Evolutionary conservation across 2,329 filamentous ascomycete genomes (phyloP).

Genomic region (Aspergillus tubingensis): DNA sequence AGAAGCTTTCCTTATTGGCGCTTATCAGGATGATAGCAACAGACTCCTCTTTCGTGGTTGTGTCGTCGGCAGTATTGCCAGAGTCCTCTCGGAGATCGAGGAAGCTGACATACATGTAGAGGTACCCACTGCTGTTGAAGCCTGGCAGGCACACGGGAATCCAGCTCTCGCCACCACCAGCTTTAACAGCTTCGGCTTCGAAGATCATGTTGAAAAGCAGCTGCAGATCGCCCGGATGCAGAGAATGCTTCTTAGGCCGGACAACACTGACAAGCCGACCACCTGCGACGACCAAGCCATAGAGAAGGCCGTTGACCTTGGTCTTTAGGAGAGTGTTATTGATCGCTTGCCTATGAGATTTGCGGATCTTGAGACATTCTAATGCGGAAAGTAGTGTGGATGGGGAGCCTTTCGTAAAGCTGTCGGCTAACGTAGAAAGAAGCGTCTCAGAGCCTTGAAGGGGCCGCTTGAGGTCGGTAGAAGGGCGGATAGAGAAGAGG

Average conservation of each 20-base stretch:
- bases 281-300: slow-evolving; percentile 89
- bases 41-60: slow-evolving; percentile 61
- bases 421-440: slow-evolving; percentile 88
- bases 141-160: slow-evolving; percentile 93
- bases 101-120: slow-evolving; percentile 99
- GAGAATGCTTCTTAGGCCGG: slow-evolving; percentile 86
- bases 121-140: slow-evolving; percentile 93
- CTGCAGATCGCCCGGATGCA: slow-evolving; percentile 93
- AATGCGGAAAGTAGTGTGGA: slow-evolving; percentile 85
- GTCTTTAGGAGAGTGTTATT: slow-evolving; percentile 84
- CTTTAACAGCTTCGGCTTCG: slow-evolving; percentile 86
- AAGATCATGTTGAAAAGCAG: slow-evolving; percentile 99
- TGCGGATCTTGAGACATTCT: slow-evolving; percentile 89
- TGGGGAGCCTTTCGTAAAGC: slow-evolving; percentile 88
- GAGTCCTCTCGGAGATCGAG: slow-evolving; percentile 64
- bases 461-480: slow-evolving; percentile 87
- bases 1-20: slow-evolving; percentile 90
- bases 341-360: slow-evolving; percentile 80
- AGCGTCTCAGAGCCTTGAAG: slow-evolving; percentile 89
- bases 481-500: slow-evolving; percentile 86
- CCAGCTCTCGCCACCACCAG: slow-evolving; percentile 95
- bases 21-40: slow-evolving; percentile 94
- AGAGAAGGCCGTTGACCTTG: slow-evolving; percentile 76
- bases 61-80: slow-evolving; percentile 44
- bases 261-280: slow-evolving; percentile 93